Evolutionary conservation across 257 asterid species (phyloP).

Genomic region (Marsdenia floribunda): DNA sequence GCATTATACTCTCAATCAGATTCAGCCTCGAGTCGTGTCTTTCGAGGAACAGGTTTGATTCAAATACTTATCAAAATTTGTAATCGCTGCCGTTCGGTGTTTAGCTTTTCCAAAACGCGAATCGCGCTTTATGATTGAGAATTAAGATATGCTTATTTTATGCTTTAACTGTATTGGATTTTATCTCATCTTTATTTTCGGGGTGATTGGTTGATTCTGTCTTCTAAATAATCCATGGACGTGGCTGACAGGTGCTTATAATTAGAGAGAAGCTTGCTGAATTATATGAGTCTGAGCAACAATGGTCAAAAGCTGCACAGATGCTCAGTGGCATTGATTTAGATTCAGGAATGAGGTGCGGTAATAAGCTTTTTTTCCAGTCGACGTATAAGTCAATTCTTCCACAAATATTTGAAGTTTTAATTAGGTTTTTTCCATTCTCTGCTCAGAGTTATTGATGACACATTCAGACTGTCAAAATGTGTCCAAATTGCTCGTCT

Average conservation of each 20-base stretch:
- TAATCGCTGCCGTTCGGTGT: not conserved
- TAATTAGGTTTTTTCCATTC: conserved; percentile 11
- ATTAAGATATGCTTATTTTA: not conserved
- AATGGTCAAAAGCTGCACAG: conserved; percentile 97
- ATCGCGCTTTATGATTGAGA: not conserved
- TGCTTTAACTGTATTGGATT: not conserved
- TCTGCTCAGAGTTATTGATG: conserved; percentile 79
- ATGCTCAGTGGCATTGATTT: conserved; percentile 99
- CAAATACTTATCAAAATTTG: not conserved
- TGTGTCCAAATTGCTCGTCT: conserved; percentile 96
- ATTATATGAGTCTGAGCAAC: conserved; percentile 84
- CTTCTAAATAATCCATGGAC: not conserved
- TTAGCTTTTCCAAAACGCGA: conserved; percentile 1
- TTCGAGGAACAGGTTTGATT: conserved; percentile 83
- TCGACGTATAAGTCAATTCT: not conserved
- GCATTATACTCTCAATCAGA: conserved; percentile 83
- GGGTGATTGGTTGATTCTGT: not conserved
- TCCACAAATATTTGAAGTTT: not conserved
- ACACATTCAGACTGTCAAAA: conserved; percentile 76
- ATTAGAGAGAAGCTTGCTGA: conserved; percentile 95
- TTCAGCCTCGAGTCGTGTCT: conserved; percentile 91
- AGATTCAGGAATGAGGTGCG: conserved; percentile 97
- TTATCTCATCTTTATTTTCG: not conserved
- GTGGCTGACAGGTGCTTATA: conserved; percentile 60
- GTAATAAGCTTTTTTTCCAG: conserved; percentile 8